A percentile compares a stretch with the other conserved stretches of the same genome.
These are phyloP conservation scores for Lagenidium sp. DNA, from an alignment of 352 stramenopile genomes.

Conservation along the genomic window DNA sequence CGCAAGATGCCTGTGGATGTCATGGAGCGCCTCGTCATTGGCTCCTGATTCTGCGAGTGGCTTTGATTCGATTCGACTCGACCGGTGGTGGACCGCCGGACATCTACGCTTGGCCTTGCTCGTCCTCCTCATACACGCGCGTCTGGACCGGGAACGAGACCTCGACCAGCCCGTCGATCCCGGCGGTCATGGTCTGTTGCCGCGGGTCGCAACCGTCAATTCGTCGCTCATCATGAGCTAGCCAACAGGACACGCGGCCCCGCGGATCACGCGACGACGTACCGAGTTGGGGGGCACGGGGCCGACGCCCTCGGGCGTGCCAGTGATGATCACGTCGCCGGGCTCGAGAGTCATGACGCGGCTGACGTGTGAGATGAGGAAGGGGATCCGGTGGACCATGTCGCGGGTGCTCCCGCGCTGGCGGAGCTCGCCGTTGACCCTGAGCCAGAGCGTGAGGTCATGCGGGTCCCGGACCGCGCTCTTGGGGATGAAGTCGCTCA, in stretches of 20 bases:
- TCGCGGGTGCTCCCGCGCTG: slow-evolving; percentile 65
- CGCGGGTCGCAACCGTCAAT: not conserved
- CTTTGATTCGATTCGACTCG: too few species aligned
- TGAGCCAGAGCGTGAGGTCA: slow-evolving; percentile 74
- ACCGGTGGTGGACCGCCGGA: too few species aligned
- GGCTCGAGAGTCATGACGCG: slow-evolving; percentile 81
- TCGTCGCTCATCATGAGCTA: too few species aligned
- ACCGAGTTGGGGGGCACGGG: slow-evolving; percentile 51
- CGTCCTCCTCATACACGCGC: slow-evolving; percentile 35
- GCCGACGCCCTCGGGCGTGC: slow-evolving; percentile 71
- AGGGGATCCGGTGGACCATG: slow-evolving; percentile 78
- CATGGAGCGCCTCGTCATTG: slow-evolving; percentile 23
- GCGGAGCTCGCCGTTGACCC: slow-evolving; percentile 62
- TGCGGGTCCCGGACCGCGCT: slow-evolving; percentile 42
- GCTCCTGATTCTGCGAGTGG: too few species aligned
- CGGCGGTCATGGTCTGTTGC: slow-evolving; percentile 68
- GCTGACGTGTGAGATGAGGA: slow-evolving; percentile 66
- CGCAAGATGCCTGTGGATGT: slow-evolving; percentile 15
- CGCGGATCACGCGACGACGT: slow-evolving; percentile 5
- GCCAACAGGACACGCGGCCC: not conserved
- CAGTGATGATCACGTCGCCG: slow-evolving; percentile 80
- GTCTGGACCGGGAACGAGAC: slow-evolving; percentile 55
- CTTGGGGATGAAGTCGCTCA: slow-evolving; percentile 78
- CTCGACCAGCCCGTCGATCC: slow-evolving; percentile 62
- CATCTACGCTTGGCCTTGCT: not conserved